Evolutionary conservation across 2,329 filamentous ascomycete species (phyloP).

Genomic region (Phialemoniopsis sp.): DNA sequence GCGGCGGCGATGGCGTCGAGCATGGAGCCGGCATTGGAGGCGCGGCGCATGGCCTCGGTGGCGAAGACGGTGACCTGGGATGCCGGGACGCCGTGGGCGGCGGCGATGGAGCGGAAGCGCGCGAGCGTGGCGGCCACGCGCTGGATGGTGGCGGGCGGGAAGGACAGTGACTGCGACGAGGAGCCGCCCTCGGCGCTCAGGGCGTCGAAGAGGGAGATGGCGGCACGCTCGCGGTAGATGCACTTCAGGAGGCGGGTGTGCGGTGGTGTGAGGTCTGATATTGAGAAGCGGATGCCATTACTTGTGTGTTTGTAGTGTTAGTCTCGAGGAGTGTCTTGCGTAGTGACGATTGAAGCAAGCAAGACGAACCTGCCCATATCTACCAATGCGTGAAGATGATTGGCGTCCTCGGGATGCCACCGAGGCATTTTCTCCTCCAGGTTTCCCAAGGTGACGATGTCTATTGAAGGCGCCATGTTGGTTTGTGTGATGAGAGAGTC

Average conservation of each 20-base stretch:
- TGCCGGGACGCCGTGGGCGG: constrained; percentile 62
- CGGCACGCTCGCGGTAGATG: constrained; percentile 72
- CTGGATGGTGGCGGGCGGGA: constrained; percentile 53
- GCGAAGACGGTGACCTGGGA: constrained; percentile 71
- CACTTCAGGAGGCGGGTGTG: constrained; percentile 70
- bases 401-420: constrained; percentile 41
- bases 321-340: constrained; percentile 3
- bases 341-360: constrained; percentile 3
- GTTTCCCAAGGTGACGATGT: constrained; percentile 48
- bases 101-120: constrained; percentile 68
- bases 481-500: not conserved
- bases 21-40: constrained; percentile 69
- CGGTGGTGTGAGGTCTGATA: constrained; percentile 72
- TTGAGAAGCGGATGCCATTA: constrained; percentile 91
- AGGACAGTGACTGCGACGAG: constrained; percentile 21
- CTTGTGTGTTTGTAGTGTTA: constrained; percentile 32
- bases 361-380: constrained; percentile 54
- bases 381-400: constrained; percentile 51
- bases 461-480: constrained; percentile 26
- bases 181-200: constrained; percentile 35
- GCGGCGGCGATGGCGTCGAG: constrained; percentile 56
- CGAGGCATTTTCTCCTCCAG: constrained; percentile 40
- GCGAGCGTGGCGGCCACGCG: constrained; percentile 63
- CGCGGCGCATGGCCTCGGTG: constrained; percentile 83
- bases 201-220: constrained; percentile 85